phyloP scores from a whole-genome alignment of 108 stramenopile genomes.

The Nitzschia sp. region DNA sequence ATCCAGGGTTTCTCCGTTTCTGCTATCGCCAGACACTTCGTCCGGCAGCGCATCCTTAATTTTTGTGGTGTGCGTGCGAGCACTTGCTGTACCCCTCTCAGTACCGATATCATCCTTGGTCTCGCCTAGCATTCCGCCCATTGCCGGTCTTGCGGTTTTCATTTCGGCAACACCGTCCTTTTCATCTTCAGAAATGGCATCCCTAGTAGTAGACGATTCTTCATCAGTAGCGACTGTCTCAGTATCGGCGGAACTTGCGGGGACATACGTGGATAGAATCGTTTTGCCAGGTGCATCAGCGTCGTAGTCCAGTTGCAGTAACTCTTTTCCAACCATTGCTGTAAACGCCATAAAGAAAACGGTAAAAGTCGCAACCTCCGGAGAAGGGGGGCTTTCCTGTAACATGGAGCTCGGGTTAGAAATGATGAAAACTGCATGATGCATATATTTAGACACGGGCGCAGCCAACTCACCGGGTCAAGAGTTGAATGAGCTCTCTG shows the following conservation, averaged over 20 bases:
- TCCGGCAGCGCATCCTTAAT: background rate
- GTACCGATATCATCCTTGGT: conserved; percentile 10
- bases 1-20: conserved; percentile 3
- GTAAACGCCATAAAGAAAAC: conserved; percentile 87
- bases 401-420: background rate
- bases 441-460: background rate
- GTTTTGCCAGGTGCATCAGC: conserved; percentile 49
- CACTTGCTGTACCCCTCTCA: background rate
- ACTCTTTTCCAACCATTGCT: conserved; percentile 74
- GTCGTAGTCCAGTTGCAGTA: conserved; percentile 68
- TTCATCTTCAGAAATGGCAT: conserved; percentile 40
- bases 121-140: conserved; percentile 30
- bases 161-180: conserved; percentile 32
- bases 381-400: conserved; percentile 38
- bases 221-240: conserved; percentile 29
- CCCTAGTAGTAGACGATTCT: conserved; percentile 11
- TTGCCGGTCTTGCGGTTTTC: conserved; percentile 36
- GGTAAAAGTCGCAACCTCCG: conserved; percentile 80
- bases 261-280: conserved; percentile 72
- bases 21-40: background rate
- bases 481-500: conserved; percentile 38
- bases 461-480: conserved; percentile 29
- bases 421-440: background rate
- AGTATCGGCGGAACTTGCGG: conserved; percentile 19
- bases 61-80: background rate